Conservation (phyloP, 2,329 filamentous ascomycete genomes). For the Pestalotiopsis sp. region DNA sequence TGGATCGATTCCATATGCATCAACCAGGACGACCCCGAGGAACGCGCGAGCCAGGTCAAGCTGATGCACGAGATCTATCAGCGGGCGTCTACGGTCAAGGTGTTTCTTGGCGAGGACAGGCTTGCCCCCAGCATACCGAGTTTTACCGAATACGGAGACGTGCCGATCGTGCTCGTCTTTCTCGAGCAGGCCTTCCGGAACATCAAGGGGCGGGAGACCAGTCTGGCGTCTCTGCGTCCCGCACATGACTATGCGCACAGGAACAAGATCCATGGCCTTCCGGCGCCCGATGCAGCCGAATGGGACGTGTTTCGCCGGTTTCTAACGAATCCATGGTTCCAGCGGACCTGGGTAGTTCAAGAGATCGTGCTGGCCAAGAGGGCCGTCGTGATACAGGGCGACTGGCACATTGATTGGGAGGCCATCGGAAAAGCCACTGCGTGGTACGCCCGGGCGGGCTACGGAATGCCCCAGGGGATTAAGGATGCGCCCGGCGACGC, state of each 20-base stretch:
- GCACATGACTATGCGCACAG: background rate
- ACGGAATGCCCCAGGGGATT: background rate
- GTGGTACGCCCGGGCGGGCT: background rate
- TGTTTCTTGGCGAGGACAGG: constrained; percentile 18
- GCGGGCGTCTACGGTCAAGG: constrained; percentile 14
- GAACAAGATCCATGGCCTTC: background rate
- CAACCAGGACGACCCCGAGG: constrained; percentile 17
- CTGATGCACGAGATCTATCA: constrained; percentile 23
- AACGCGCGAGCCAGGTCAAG: constrained; percentile 19
- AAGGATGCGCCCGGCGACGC: background rate
- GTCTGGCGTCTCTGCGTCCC: background rate
- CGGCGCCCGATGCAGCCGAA: background rate
- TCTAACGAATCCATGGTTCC: constrained; percentile 15
- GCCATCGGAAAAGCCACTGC: constrained; percentile 3
- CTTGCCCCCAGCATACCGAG: background rate
- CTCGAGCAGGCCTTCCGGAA: constrained; percentile 5
- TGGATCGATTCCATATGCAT: constrained; percentile 23
- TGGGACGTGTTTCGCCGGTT: background rate
- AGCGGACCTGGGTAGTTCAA: constrained; percentile 18
- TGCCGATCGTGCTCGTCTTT: background rate
- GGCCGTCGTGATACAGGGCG: constrained; percentile 12
- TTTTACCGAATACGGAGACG: background rate
- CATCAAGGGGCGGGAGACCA: background rate
- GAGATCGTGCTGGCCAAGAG: constrained; percentile 12
- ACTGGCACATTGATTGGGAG: constrained; percentile 13